Conservation (phyloP, 2,329 filamentous ascomycete genomes). For the Hypoxylon sp. region DNA sequence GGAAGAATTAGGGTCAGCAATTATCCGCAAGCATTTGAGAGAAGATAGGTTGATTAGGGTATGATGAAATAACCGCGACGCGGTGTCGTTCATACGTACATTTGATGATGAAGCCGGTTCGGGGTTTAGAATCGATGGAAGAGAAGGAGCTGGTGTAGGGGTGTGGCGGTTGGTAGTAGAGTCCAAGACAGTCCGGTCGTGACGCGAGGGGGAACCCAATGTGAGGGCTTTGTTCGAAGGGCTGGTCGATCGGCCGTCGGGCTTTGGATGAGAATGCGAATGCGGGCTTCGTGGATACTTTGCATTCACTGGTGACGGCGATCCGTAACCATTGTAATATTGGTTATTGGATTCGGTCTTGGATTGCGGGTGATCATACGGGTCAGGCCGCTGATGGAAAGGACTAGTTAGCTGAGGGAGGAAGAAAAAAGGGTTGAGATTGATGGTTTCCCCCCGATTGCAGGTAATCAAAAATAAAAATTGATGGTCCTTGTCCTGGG, state of each 20-base stretch:
- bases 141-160: constrained; percentile 48
- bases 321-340: constrained; percentile 52
- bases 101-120: constrained; percentile 49
- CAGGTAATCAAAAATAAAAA: constrained; percentile 25
- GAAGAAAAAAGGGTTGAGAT: constrained; percentile 19
- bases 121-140: constrained; percentile 51
- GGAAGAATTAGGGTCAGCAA: constrained; percentile 24
- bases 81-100: constrained; percentile 45
- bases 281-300: constrained; percentile 49
- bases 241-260: constrained; percentile 48
- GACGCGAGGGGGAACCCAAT: constrained; percentile 49
- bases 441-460: constrained; percentile 1
- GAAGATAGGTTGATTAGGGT: background rate
- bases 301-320: constrained; percentile 47
- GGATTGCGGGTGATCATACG: constrained; percentile 54
- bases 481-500: constrained; percentile 31
- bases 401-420: constrained; percentile 7
- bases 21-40: constrained; percentile 12
- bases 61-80: background rate
- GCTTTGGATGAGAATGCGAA: constrained; percentile 52
- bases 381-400: constrained; percentile 54
- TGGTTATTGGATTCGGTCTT: constrained; percentile 53
- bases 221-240: constrained; percentile 49
- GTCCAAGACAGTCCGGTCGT: constrained; percentile 46
- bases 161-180: constrained; percentile 44